phyloP scores from a whole-genome alignment of 495 filamentous ascomycete species.

The Trichoderma virens region DNA sequence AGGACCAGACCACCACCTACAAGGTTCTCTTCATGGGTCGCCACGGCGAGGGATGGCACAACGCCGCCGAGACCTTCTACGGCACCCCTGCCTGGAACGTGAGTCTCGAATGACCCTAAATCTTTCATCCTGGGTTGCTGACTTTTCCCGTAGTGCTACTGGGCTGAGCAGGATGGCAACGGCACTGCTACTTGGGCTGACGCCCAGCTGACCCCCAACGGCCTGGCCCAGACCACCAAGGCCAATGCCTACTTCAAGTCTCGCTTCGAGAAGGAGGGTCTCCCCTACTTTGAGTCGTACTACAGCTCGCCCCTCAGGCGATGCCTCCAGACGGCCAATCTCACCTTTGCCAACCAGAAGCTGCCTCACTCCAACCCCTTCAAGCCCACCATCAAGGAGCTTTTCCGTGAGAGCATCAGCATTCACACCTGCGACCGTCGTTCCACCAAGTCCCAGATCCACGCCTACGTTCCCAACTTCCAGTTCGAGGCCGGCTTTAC shows the following conservation, averaged over 20 bases:
- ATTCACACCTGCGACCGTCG: conserved; percentile 77
- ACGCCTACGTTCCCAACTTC: conserved; percentile 48
- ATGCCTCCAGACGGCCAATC: conserved; percentile 55
- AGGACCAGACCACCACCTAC: conserved; percentile 16
- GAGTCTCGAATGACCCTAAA: conserved; percentile 1
- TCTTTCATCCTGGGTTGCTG: not conserved
- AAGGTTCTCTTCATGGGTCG: conserved; percentile 28
- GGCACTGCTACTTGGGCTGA: conserved; percentile 59
- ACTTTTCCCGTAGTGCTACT: conserved; percentile 41
- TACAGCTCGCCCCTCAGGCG: conserved; percentile 64
- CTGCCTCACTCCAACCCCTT: conserved; percentile 33
- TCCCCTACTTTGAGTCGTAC: conserved; percentile 57
- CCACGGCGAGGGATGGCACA: conserved; percentile 32
- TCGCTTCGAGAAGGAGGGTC: conserved; percentile 40
- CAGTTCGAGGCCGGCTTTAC: conserved; percentile 55
- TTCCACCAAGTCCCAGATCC: conserved; percentile 48
- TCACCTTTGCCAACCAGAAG: conserved; percentile 49
- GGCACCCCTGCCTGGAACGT: conserved; percentile 29
- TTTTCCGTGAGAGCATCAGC: conserved; percentile 63
- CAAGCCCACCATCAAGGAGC: conserved; percentile 58
- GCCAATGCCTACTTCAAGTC: conserved; percentile 59
- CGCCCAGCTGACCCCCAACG: conserved; percentile 54
- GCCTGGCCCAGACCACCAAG: conserved; percentile 52
- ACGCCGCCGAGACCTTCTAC: conserved; percentile 27
- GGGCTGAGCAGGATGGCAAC: conserved; percentile 63